Base-by-base conservation (phyloP, 2,329 filamentous ascomycete species). In the Calonectria pauciramosa region DNA sequence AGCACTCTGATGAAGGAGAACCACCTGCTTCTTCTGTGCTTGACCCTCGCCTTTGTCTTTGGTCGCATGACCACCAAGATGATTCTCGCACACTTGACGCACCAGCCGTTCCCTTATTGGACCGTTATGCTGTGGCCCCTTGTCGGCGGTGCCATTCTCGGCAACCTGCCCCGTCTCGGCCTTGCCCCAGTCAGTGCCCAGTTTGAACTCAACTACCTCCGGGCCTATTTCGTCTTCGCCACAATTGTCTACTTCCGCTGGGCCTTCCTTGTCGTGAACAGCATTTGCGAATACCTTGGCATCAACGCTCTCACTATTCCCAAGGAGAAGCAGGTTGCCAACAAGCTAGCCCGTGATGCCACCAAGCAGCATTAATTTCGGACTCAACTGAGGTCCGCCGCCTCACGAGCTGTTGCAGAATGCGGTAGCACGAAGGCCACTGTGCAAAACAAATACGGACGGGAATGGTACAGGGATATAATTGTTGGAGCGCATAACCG, bases 31-130 rank as follows among this genome's bases (percentile, higher is more conserved):
- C 91, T 99, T 60, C 98, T 98, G 85, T 98, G 96, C 87, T 86
- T 98, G 74, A 98, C 95, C 74, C 94, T 99, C 89, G 94, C 95
- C n/a, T 96, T 99, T 81, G 97, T 98, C 73, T 99, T 99, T 85
- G 97, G 97, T 44, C 94, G 97, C 79, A 96, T 99, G 93, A 99
- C 97, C 0, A 99, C 97, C 49, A 99, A 99, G 89, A 99, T 99
- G 86, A 99, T 99, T 83, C 92, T 99, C 23, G 96, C 97, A 3
- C 97, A 99, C 85, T 89, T 99, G 67, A 97, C 97, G 2, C 92
- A 92, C 76, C 97, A 99, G 84, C 95, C 96, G 4, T 99, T 99
- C 86, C 97, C 97, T 1, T 97, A 95, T 90, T 99, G 96, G 96
- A 99, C 97, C 14, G 91, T 97, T 64, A 94, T 99, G 91, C 90